Evolutionary conservation across 441 rosid species (phyloP).

Genomic region (Jatropha multifida): DNA sequence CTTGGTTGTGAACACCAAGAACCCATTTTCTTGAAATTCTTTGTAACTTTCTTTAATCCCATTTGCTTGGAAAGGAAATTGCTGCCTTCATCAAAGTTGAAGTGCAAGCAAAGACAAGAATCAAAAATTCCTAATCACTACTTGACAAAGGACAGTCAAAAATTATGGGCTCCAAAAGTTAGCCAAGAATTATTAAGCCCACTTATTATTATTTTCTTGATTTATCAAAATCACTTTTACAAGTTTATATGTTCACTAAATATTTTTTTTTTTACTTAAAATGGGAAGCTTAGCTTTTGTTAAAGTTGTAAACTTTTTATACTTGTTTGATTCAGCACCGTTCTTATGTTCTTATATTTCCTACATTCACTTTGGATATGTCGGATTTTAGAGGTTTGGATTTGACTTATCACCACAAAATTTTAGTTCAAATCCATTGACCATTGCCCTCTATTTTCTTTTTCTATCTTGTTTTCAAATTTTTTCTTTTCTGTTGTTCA

Average conservation of each 20-base stretch:
- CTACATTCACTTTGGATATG: slow-evolving; percentile 1
- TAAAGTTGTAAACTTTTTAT: slow-evolving; percentile 12
- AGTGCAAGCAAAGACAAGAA: not conserved
- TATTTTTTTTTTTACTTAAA: not conserved
- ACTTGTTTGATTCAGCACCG: slow-evolving; percentile 14
- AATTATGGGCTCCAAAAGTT: slow-evolving; percentile 33
- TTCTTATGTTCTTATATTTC: slow-evolving; percentile 16
- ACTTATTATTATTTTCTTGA: not conserved
- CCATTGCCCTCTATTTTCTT: not conserved
- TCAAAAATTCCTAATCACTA: not conserved
- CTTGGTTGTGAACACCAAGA: not conserved
- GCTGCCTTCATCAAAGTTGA: slow-evolving; percentile 15
- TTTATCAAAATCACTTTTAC: slow-evolving; percentile 11
- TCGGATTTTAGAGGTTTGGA: not conserved
- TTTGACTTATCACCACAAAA: not conserved
- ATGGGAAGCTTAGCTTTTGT: slow-evolving; percentile 17
- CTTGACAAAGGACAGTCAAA: slow-evolving; percentile 22
- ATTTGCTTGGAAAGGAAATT: slow-evolving; percentile 20
- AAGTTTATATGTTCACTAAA: slow-evolving; percentile 17
- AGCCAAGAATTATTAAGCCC: slow-evolving; percentile 14
- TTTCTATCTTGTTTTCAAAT: not conserved
- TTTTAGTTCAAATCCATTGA: not conserved
- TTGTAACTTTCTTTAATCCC: not conserved
- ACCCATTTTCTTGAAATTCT: not conserved
- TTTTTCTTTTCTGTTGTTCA: not conserved